Percentiles rank a stretch among this genome's conserved stretches.
Conservation (phyloP, 1,139 yeast genomes). For the Sporopachydermia cereana region DNA sequence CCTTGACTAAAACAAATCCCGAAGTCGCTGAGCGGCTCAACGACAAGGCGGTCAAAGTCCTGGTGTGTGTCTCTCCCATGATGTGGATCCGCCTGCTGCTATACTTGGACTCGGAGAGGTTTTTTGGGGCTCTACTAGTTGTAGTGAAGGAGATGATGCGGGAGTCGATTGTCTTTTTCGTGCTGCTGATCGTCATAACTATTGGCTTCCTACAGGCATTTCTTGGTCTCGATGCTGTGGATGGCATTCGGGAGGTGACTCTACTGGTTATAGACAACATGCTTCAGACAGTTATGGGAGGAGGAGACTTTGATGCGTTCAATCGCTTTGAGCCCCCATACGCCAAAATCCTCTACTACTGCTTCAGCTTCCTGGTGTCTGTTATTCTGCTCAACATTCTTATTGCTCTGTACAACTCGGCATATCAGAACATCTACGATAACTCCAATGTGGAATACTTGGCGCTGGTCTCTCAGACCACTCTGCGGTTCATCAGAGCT, state of each 20-base stretch:
- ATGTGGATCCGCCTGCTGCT: conserved; percentile 76
- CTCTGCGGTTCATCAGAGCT: conserved; percentile 73
- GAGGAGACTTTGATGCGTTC: conserved; percentile 60
- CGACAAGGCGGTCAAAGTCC: conserved; percentile 53
- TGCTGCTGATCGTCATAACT: conserved; percentile 55
- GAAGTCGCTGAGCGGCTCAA: conserved; percentile 35
- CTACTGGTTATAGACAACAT: conserved; percentile 50
- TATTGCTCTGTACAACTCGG: conserved; percentile 76
- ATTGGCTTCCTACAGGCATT: conserved; percentile 82
- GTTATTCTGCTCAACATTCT: conserved; percentile 60
- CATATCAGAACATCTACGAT: conserved; percentile 69
- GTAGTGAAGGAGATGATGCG: conserved; percentile 79
- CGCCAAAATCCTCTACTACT: conserved; percentile 64
- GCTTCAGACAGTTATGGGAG: conserved; percentile 60
- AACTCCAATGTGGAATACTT: conserved; percentile 78
- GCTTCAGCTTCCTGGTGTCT: conserved; percentile 62
- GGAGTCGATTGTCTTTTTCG: conserved; percentile 72
- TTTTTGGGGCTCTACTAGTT: conserved; percentile 84
- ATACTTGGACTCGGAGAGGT: conserved; percentile 66
- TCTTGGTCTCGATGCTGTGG: conserved; percentile 77
- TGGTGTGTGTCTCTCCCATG: conserved; percentile 77
- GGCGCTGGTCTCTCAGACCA: conserved; percentile 77
- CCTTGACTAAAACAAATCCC: conserved; percentile 27
- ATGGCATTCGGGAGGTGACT: conserved; percentile 72
- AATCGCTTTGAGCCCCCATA: conserved; percentile 73